Evolutionary conservation across 768 basidiomycete genomes (phyloP), one percentile per base, ranked within the genome.

Genomic region (Boletellus ananiceps): DNA sequence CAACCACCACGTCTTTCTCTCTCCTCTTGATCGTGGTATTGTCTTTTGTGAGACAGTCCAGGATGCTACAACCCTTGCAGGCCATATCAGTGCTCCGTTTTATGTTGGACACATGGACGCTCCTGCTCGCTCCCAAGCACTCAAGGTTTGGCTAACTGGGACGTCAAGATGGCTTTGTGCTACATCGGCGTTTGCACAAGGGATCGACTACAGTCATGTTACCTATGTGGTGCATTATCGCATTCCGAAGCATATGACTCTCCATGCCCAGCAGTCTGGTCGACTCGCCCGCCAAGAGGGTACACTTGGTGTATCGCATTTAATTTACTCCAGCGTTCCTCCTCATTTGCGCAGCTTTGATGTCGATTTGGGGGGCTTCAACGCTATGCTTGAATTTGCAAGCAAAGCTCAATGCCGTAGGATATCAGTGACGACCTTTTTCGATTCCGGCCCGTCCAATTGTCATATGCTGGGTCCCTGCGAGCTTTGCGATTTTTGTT

Each of bases 191-290:
- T 53, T 53, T 19, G 48, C 52, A 1, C 52, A 53, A 16, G 52
- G 52, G 6, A 45, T 50, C 21, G 38, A 50, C 8, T 53, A 53
- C 1, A 5, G 52, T 0, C 37, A 50, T 16, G 32, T 53, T 1
- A 45, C 48, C 5, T 50, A 50, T 11, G 43, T 53, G 4, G 3
- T 53, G 3, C 52, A 49, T n/a, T 49, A 27, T n/a, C 31, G 37
- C 0, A 32, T 52, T 1, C 47, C 42, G 0, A 52, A 52, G 51
- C 51, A 52, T 11, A 44, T 40, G 7, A 52, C 36, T 0, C 32
- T 52, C 0, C 6, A 52, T 8, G 36, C 51, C 14, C 47, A 52
- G 19, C 51, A 52, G 7, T 43, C 47, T 39, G 47, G 50, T 3
- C n/a, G 19, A 13, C 46, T 48, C 1, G 35, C 46, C 2, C 23